Conservation (phyloP, 768 basidiomycete species). For the Boletus coccyginus region DNA sequence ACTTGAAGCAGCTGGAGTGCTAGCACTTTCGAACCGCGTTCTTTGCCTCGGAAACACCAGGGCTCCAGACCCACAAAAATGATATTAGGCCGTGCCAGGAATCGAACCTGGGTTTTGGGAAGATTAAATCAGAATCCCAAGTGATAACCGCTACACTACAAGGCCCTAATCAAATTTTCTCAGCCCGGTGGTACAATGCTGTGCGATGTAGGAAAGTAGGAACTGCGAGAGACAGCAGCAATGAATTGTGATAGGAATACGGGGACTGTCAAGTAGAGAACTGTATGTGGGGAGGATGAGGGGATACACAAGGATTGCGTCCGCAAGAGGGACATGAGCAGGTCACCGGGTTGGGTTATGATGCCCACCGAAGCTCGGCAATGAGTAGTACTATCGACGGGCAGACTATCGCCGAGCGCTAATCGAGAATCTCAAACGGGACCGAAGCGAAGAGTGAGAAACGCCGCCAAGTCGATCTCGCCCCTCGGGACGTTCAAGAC, state of each 20-base stretch:
- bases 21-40: too few relatives aligned
- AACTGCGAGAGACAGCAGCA: too few relatives aligned
- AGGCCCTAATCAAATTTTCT: background rate
- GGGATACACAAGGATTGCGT: too few relatives aligned
- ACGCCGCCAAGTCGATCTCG: background rate
- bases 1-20: too few relatives aligned
- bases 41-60: too few relatives aligned
- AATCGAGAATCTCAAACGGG: background rate
- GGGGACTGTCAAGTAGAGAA: background rate
- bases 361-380: too few relatives aligned
- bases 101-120: constrained; percentile 33
- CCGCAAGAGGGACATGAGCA: too few relatives aligned
- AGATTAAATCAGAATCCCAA: constrained; percentile 35
- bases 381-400: background rate
- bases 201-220: too few relatives aligned
- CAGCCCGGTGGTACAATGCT: too few relatives aligned
- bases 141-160: constrained; percentile 43
- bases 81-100: constrained; percentile 26
- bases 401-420: background rate
- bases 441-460: background rate
- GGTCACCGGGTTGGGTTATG: too few relatives aligned
- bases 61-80: constrained; percentile 9
- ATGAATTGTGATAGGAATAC: too few relatives aligned
- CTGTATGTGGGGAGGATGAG: too few relatives aligned
- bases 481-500: background rate